Percentiles rank a stretch among this genome's conserved stretches.
Evolutionary conservation across 2,329 filamentous ascomycete species (phyloP).

Genomic region (Xylaria sp.): DNA sequence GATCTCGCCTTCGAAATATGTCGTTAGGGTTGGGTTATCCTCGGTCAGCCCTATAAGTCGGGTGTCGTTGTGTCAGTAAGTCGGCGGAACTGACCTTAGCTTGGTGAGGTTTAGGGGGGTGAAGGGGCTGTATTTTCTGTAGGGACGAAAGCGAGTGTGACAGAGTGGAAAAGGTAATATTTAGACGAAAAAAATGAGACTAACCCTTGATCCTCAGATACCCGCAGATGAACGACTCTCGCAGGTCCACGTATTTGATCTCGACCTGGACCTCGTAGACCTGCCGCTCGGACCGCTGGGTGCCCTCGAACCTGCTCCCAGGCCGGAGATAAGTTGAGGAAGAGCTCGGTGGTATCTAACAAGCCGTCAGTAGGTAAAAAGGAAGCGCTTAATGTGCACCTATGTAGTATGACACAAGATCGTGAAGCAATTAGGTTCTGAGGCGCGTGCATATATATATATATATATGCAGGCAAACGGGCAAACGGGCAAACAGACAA

Average conservation of each 20-base stretch:
- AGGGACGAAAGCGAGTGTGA: background rate
- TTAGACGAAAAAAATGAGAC: slow-evolving; percentile 25
- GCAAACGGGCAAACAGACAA: too few relatives aligned
- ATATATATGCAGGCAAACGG: too few relatives aligned
- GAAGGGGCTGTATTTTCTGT: too few relatives aligned
- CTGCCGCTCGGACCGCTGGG: slow-evolving; percentile 90
- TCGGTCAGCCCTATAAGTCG: slow-evolving; percentile 91
- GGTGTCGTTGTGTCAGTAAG: background rate
- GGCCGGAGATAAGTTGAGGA: slow-evolving; percentile 84
- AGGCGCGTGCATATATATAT: background rate
- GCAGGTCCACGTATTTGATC: slow-evolving; percentile 94
- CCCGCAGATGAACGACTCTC: slow-evolving; percentile 91
- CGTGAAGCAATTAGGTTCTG: background rate
- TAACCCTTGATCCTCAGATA: slow-evolving; percentile 93
- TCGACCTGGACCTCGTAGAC: slow-evolving; percentile 96
- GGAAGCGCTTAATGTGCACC: background rate
- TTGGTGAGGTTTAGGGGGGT: background rate
- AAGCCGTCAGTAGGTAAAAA: slow-evolving; percentile 8
- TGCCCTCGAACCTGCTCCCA: slow-evolving; percentile 86
- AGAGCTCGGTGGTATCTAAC: slow-evolving; percentile 72
- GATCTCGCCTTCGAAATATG: slow-evolving; percentile 97
- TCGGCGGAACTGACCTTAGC: background rate
- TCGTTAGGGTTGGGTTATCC: slow-evolving; percentile 95
- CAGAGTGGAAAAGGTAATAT: slow-evolving; percentile 8
- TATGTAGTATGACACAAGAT: background rate